Percentiles rank a stretch among this genome's conserved stretches.
Evolutionary conservation across 805 yeast genomes (phyloP).

Genomic region (Lachancea quebecensis): DNA sequence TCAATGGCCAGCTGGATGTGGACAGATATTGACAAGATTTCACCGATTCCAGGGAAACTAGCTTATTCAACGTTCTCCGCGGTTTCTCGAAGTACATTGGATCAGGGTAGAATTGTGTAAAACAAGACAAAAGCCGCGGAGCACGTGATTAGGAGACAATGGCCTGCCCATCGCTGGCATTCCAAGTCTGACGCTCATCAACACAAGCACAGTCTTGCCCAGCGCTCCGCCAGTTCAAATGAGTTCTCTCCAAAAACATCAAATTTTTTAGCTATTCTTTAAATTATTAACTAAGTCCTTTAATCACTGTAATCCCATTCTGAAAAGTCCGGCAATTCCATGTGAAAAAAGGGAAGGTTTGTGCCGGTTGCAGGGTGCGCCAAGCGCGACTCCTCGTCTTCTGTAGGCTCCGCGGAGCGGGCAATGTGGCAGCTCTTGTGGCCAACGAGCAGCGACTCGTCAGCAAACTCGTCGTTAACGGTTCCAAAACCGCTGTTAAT

Average conservation of each 20-base stretch:
- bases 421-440: slow-evolving; percentile 28
- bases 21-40: no score
- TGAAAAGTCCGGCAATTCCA: slow-evolving; percentile 31
- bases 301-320: slow-evolving; percentile 21
- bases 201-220: no score
- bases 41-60: no score
- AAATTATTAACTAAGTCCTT: not conserved
- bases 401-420: slow-evolving; percentile 1
- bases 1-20: no score
- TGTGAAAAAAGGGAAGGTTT: slow-evolving; percentile 32
- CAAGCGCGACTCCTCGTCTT: slow-evolving; percentile 9
- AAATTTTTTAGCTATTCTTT: not conserved
- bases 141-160: no score
- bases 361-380: slow-evolving; percentile 26
- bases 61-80: no score
- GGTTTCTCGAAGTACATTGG: no score
- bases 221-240: no score
- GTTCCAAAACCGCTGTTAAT: slow-evolving; percentile 73
- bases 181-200: no score
- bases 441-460: slow-evolving; percentile 29
- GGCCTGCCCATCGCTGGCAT: no score
- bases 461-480: slow-evolving; percentile 35
- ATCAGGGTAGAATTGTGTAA: no score
- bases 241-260: not conserved
- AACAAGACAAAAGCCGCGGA: no score